A percentile compares a stretch with the other conserved stretches of the same genome.
Conservation (phyloP, 2,329 filamentous ascomycete species). For the Penicillium paneum region DNA sequence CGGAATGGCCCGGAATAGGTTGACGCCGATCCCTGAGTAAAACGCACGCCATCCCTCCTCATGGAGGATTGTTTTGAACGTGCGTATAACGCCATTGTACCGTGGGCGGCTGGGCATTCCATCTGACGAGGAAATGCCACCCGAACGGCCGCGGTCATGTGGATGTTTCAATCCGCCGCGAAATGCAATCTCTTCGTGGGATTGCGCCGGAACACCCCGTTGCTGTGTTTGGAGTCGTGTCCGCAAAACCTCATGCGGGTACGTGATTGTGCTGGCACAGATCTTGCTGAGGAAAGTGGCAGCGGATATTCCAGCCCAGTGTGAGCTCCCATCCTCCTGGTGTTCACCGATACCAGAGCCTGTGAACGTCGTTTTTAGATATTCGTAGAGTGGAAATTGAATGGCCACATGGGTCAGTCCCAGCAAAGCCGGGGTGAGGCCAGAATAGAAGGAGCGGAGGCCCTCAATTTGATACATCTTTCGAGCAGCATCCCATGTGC, state of each 20-base stretch:
- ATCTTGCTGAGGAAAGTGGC: conserved; percentile 94
- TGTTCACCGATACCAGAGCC: conserved; percentile 81
- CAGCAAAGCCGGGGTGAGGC: conserved; percentile 84
- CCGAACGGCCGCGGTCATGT: conserved; percentile 46
- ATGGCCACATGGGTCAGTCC: conserved; percentile 94
- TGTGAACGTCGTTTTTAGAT: conserved; percentile 84
- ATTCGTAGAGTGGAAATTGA: conserved; percentile 95
- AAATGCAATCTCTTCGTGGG: conserved; percentile 54
- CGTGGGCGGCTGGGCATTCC: conserved; percentile 54
- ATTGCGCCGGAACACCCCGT: conserved; percentile 52
- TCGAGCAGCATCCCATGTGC: conserved; percentile 82
- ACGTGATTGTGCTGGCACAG: conserved; percentile 89
- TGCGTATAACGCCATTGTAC: conserved; percentile 77
- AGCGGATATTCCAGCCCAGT: conserved; percentile 79
- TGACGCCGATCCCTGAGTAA: conserved; percentile 95
- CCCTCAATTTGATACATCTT: conserved; percentile 97
- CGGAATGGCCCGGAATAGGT: conserved; percentile 92
- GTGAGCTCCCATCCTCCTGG: conserved; percentile 58
- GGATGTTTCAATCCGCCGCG: conserved; percentile 38
- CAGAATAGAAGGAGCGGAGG: conserved; percentile 87
- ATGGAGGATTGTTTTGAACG: conserved; percentile 75
- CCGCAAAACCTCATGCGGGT: conserved; percentile 93
- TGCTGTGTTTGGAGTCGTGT: conserved; percentile 93
- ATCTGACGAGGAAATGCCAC: conserved; percentile 50
- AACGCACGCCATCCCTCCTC: conserved; percentile 97